Evolutionary conservation across 2,329 filamentous ascomycete species (phyloP), one percentile per base, ranked within the genome.

Genomic region (Alternaria alternata): DNA sequence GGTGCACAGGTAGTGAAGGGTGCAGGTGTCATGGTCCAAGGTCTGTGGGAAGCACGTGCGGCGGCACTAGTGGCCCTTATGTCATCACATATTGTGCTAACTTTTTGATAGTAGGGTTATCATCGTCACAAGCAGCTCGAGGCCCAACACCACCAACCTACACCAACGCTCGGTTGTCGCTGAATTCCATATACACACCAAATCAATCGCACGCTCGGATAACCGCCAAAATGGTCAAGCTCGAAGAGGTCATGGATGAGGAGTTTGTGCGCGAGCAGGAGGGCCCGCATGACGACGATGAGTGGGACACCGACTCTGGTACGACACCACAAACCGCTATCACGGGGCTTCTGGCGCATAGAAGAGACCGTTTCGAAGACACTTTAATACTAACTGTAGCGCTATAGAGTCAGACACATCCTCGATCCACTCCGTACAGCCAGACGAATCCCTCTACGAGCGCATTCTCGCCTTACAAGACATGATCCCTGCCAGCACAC

Each of bases 241-340:
- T 98, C 78, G 92, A 93, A 78, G 94, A 98, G 85, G 94, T 98
- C 77, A 90, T 96, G 79, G 94, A 98, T 79, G 94, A 97, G 86
- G 92, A 96, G 82, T 96, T 97, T 85, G 86, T 90, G 82, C 84
- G 87, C 79, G 83, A 86, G 71, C 89, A 91, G 80, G 82, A 85
- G 69, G 89, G 91, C 75, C 82, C 88, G 64, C 84, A 85, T 61
- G 89, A 93, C 70, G 90, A 95, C 43, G 90, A 95, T 55, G 92
- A 96, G 61, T 94, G 94, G 77, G 96, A 91, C 84, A 95, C 91
- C 69, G 94, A 97, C 80, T 94, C 92, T 65, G 94, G 94, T 97
- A 87, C 69, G 84, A 80, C 26, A 26, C 51, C 9, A 18, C 47
- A 9, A 36, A 30, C 11, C 53, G 32, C 49, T 91, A 64, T 91